Percentiles rank a stretch among this genome's conserved stretches.
phyloP scores from a whole-genome alignment of 169 alveolate genomes.

The Pseudocohnilembus persalinus region DNA sequence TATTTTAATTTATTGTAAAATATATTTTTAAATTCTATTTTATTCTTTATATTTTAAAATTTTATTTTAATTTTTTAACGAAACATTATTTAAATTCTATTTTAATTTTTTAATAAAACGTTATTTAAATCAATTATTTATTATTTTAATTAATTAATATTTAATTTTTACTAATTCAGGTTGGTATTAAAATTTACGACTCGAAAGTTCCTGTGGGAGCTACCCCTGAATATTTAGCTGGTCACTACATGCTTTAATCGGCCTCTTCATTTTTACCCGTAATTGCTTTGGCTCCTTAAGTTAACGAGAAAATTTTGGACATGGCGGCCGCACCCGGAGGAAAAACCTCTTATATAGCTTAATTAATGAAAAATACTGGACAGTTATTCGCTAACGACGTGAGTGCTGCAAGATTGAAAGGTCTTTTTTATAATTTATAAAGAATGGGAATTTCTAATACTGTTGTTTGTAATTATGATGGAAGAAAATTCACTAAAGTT shows the following conservation, averaged over 20 bases:
- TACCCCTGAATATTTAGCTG: constrained; percentile 96
- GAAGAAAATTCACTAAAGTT: constrained; percentile 86
- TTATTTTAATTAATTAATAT: no score
- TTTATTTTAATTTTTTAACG: no score
- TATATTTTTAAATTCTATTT: no score
- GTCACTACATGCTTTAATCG: constrained; percentile 95
- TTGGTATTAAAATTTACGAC: constrained; percentile 92
- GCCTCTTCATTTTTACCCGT: constrained; percentile 95
- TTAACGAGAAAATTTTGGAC: constrained; percentile 93
- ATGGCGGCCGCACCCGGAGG: constrained; percentile 99
- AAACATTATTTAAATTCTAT: no score
- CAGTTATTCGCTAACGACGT: constrained; percentile 93
- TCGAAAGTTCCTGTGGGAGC: constrained; percentile 96
- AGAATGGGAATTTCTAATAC: constrained; percentile 94
- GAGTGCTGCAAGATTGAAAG: constrained; percentile 90
- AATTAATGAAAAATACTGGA: constrained; percentile 95
- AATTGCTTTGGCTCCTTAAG: constrained; percentile 91
- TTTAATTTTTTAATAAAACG: no score
- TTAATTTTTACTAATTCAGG: no score
- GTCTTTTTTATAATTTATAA: constrained; percentile 91
- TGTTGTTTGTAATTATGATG: constrained; percentile 93
- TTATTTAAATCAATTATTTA: no score
- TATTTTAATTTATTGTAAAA: no score
- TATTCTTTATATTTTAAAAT: background rate
- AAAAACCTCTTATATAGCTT: constrained; percentile 94